Percentiles rank a stretch among this genome's conserved stretches.
Conservation (phyloP, 73 alveolate genomes). For the Effrenium voratum region DNA sequence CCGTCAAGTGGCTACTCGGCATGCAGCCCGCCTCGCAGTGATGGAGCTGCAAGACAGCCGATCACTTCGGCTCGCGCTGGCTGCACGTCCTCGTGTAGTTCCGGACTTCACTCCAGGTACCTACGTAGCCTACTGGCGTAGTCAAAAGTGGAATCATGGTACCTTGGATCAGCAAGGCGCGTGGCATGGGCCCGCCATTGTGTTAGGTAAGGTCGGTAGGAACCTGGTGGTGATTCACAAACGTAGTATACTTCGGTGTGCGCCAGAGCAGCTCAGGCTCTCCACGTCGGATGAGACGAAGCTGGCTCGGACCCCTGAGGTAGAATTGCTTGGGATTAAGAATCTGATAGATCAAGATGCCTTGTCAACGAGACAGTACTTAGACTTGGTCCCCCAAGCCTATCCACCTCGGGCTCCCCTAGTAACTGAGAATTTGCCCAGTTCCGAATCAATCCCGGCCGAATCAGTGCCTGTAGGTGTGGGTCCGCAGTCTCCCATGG, state of each 20-base stretch:
- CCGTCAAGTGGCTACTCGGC: too few relatives aligned
- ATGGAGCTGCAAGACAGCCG: background rate
- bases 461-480: too few relatives aligned
- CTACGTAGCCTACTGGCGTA: slow-evolving; percentile 14
- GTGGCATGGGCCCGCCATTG: slow-evolving; percentile 4
- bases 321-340: background rate
- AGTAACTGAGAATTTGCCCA: too few relatives aligned
- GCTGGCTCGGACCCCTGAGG: background rate
- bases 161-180: background rate
- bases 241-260: background rate
- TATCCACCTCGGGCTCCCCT: too few relatives aligned
- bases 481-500: background rate
- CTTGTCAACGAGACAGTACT: background rate
- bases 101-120: background rate
- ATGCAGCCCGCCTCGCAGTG: slow-evolving; percentile 5
- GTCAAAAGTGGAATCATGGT: background rate
- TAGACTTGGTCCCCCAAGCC: background rate
- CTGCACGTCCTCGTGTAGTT: background rate
- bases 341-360: background rate
- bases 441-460: too few relatives aligned
- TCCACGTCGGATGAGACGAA: background rate
- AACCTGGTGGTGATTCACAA: background rate
- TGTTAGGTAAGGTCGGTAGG: background rate
- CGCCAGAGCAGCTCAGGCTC: background rate
- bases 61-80: background rate